Evolutionary conservation across 139 green algal genomes (phyloP), one percentile per base, ranked within the genome.

Genomic region (Ostreobium quekettii): DNA sequence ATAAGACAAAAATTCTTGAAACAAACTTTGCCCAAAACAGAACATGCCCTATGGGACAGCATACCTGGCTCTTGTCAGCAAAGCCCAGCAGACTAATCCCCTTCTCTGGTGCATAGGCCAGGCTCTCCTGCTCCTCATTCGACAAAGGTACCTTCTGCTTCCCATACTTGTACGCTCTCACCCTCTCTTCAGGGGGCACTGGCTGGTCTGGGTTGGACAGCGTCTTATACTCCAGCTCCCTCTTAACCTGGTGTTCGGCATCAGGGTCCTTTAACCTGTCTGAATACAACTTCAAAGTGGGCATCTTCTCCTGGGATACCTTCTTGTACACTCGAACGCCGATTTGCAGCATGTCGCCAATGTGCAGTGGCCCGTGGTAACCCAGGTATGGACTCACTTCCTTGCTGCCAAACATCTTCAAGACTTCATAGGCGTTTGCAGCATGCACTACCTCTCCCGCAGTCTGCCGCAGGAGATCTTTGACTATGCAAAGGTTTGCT

Each of bases 171-270:
- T 65, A 65, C 5, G 15, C 58, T 38, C 28, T 38, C 11, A 65
- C 26, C 33, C 47, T 32, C 33, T 32, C 42, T 42, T 65, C 58
- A 37, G 22, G n/a, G 6, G 58, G 58, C 11, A 65, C 58, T 38
- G 58, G 22, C 58, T 65, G 33, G 28, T 32, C 28, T 39, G 58
- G 58, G 47, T 65, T 35, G 5, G 42, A 32, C 26, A 38, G 15
- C 24, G 15, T 26, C 33, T 62, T 62, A 29, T 65, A 11, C 58
- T 65, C 58, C 15, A 65, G 8, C 11, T 65, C 58, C 29, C 58
- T 8, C 22, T 26, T 35, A 11, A 46, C 26, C 4, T 46, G 8
- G 47, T 39, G 28, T 26, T 11, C 58, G 22, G 42, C 4, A n/a
- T n/a, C 29, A 5, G 28, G 28, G 28, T 8, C 7, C 33, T 11